phyloP scores from a whole-genome alignment of 345 rosid species.

The Eutrema japonicum region DNA sequence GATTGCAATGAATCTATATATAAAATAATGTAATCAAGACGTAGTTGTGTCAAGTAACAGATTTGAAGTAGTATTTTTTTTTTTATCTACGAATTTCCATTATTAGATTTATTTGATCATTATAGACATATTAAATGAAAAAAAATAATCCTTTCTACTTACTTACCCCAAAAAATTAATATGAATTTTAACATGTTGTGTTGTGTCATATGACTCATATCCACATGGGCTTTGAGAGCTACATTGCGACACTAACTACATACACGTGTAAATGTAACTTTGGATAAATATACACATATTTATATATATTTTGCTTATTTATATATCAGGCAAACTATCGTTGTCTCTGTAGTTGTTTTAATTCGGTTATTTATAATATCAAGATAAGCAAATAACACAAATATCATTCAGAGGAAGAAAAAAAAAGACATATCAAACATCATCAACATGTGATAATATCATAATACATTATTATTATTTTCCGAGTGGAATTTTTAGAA shows the following conservation, averaged over 20 bases:
- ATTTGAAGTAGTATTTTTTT: neutral
- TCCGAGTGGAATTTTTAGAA: too few relatives aligned
- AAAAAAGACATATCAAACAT: too few relatives aligned
- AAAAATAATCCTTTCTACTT: neutral
- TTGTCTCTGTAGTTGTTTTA: too few relatives aligned
- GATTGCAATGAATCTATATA: neutral
- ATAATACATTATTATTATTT: too few relatives aligned
- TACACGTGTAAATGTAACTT: slow-evolving; percentile 20
- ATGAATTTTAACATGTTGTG: neutral
- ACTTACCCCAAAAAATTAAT: neutral
- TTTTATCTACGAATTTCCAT: neutral
- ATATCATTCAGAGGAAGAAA: too few relatives aligned
- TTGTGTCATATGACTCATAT: slow-evolving; percentile 28
- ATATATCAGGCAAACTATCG: too few relatives aligned
- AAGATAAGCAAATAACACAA: too few relatives aligned
- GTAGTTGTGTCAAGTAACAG: neutral
- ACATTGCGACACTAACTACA: slow-evolving; percentile 2
- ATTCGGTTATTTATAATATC: too few relatives aligned
- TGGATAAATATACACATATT: neutral
- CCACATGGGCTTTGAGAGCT: slow-evolving; percentile 39
- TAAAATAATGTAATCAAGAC: neutral
- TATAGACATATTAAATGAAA: neutral
- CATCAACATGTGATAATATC: too few relatives aligned
- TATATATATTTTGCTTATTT: neutral
- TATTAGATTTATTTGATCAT: neutral